Evolutionary conservation across 768 basidiomycete species (phyloP), one percentile per base, ranked within the genome.

Genomic region (Nevesoporus exiguus): DNA sequence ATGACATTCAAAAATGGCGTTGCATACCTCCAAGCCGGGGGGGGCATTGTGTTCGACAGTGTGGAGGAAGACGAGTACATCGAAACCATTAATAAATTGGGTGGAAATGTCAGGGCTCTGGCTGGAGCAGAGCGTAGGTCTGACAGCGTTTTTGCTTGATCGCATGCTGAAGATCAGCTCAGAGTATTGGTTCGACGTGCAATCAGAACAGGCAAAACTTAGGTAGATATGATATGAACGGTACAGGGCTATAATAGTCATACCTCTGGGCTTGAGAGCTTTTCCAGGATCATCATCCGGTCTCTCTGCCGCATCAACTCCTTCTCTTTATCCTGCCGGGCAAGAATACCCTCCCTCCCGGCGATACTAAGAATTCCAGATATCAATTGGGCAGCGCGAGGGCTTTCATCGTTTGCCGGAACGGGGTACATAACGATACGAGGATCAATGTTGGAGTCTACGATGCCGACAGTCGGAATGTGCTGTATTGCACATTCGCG

Each of bases 341-440:
- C 68, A 47, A 80, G 79, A 48, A 81, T 76, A 14, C 89, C 88
- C 66, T 92, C 88, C 56, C 82, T 76, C 2, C 93, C 88, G 2
- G 97, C 97, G 56, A 97, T 80, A 60, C 93, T 92, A 54, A 99
- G 74, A 9, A 97, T 83, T 11, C 96, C 96, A 1, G 87, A 84
- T 53, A 99, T 81, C 39, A 99, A 75, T 64, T 98, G 96, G 41
- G 93, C 92, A 15, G 94, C 88, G 43, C 94, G 82, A 10, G 87
- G 80, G 66, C 84, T 93, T 73, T 99, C 97, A 73, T 96, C 93
- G 70, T 98, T 99, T n/a, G 92, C 94, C 0, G 94, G 95, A 65
- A 99, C 98, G 40, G 97, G 89, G 70, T 97, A 98, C 81, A 98
- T 97, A 57, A 99, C 95, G 36, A 93, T 79, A 24, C 97, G 85